Base-by-base conservation (phyloP, 192 early-diverging fungal genomes). In the Mortierella claussenii region DNA sequence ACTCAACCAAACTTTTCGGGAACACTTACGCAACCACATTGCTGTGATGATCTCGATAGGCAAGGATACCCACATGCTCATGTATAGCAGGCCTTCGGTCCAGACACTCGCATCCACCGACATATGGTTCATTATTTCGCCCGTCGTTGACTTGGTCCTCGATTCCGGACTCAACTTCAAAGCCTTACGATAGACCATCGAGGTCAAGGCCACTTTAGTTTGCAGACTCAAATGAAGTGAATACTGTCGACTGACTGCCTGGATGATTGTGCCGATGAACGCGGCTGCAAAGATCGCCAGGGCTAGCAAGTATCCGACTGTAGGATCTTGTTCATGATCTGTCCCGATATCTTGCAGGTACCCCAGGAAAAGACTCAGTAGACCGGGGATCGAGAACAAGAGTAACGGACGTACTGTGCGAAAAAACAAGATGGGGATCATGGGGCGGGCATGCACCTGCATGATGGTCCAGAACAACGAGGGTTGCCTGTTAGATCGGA, bases 101-200 rank as follows among this genome's bases (percentile, higher is more conserved):
- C 70, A 74, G 13, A 57, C 47, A 36, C 65, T 55, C 0, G 70
- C 70, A 60, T 74, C 70, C 5, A 74, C 62, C 7, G 55, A 59
- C 70, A 74, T 74, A 42, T 65, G 60, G 33, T 74, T 64, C 13
- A 58, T 51, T 6, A 74, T 74, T 40, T 74, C 70, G 4, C 70
- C 70, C n/a, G 70, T 46, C 0, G 61, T 74, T 5, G 60, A 65
- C 42, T 58, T 59, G 31, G 27, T 37, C 36, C 44, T 64, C 15
- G 69, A 48, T n/a, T 17, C 45, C 0, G 88, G 92, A 21, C 92
- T 94, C 30, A 98, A 85, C 3, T 78, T 47, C 48, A 98, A 76
- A 5, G 92, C 75, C 80, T 96, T 98, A 30, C 82, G 82, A 71
- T 95, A 97, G 33, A 97, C 88, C 44, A 91, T 88, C 0, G 92